Evolutionary conservation across 257 asterid genomes (phyloP).

Genomic region (Salvia miltiorrhiza): DNA sequence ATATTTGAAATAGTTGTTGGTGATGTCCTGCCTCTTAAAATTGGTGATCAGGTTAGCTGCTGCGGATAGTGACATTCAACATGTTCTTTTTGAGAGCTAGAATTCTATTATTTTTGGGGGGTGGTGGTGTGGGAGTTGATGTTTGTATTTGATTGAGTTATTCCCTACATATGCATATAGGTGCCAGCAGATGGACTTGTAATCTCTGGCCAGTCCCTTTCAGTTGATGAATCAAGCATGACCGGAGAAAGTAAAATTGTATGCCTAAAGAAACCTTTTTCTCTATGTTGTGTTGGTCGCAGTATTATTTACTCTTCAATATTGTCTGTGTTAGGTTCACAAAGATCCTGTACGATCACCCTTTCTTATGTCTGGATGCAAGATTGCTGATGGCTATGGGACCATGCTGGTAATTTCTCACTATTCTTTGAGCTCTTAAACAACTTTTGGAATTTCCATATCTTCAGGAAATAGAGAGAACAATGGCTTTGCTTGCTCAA

Average conservation of each 20-base stretch:
- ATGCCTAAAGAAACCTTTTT: slow-evolving; percentile 23
- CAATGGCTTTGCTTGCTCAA: neutral
- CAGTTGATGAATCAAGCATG: slow-evolving; percentile 97
- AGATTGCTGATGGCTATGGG: slow-evolving; percentile 96
- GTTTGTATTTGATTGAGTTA: slow-evolving; percentile 12
- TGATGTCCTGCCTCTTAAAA: slow-evolving; percentile 87
- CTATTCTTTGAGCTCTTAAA: neutral
- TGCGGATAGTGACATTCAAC: neutral
- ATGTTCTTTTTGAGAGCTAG: neutral
- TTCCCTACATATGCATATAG: slow-evolving; percentile 37
- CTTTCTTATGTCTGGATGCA: slow-evolving; percentile 94
- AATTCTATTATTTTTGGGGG: neutral
- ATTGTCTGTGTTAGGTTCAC: slow-evolving; percentile 51
- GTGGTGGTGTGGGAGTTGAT: neutral
- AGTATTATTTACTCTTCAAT: slow-evolving; percentile 10
- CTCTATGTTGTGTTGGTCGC: slow-evolving; percentile 10
- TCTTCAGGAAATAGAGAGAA: slow-evolving; percentile 5
- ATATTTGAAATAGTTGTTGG: slow-evolving; percentile 93
- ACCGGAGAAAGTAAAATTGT: slow-evolving; percentile 97
- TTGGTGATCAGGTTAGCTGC: slow-evolving; percentile 86
- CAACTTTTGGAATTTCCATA: neutral
- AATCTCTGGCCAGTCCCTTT: slow-evolving; percentile 72
- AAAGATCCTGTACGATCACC: slow-evolving; percentile 75
- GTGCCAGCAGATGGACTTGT: slow-evolving; percentile 96
- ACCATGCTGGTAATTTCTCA: slow-evolving; percentile 68